Evolutionary conservation across 768 basidiomycete species (phyloP), one percentile per base, ranked within the genome.

Genomic region (Naganishia onofrii): DNA sequence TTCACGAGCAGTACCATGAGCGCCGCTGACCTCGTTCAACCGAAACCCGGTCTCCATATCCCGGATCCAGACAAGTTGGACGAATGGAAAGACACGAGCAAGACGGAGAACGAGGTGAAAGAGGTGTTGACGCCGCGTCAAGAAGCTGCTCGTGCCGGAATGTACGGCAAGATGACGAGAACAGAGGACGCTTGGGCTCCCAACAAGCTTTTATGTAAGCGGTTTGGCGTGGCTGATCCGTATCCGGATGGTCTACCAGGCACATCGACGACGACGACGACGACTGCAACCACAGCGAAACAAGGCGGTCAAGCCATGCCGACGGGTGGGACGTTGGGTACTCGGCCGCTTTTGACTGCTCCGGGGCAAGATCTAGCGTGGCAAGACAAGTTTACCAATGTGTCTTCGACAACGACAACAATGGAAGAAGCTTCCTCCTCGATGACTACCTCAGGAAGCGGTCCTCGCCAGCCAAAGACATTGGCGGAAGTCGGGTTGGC

Each of bases 221-320:
- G 95, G 36, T 97, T 98, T 79, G 90, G 91, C 0, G 90, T 98
- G 42, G 90, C 88, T 76, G 92, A 93, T 73, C 94, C 94, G 0
- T 85, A 91, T 74, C 87, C 87, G 9, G 70, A 87, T 57, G 83
- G 82, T 12, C 76, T 75, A 19, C 75, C 74, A 1, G 70, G 55
- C 19, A 70, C 42, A 36, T 6, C 36, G 36, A 12, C 36, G 36
- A 12, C 36, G n/a, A n/a, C n/a, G n/a, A n/a, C n/a, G n/a, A n/a
- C n/a, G n/a, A n/a, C n/a, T 7, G 13, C 42, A 42, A 15, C 42
- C 2, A 42, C 56, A 4, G 52, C 69, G 1, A 46, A 32, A 8
- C 57, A 53, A 65, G 69, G 69, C 8, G 69, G 17, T 28, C 36
- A 21, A 4, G 36, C 34, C 12, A 38, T 36, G 71, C 56, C 69